These are phyloP conservation scores for Sclerotinia subarctica DNA, from an alignment of 2,329 filamentous ascomycete genomes.

Conservation along the genomic window DNA sequence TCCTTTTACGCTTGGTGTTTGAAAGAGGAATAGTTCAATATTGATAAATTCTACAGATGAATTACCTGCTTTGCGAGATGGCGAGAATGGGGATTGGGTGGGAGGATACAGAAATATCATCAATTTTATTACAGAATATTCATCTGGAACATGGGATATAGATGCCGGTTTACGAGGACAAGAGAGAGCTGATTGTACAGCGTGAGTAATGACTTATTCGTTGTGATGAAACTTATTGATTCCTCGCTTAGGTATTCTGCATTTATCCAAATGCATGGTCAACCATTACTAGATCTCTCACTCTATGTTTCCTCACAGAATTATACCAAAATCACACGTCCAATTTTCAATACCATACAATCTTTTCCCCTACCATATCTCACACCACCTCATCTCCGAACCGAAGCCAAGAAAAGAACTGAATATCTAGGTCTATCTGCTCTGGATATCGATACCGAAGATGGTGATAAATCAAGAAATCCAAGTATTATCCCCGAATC, in stretches of 20 bases:
- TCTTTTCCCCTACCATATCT: conserved; percentile 88
- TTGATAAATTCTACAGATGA: conserved; percentile 44
- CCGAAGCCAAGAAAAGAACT: conserved; percentile 66
- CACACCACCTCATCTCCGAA: conserved; percentile 69
- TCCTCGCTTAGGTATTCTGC: conserved; percentile 51
- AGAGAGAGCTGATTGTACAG: conserved; percentile 48
- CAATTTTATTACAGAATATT: conserved; percentile 45
- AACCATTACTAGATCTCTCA: conserved; percentile 76
- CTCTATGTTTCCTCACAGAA: conserved; percentile 90
- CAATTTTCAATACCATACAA: conserved; percentile 75
- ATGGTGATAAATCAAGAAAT: conserved; percentile 36
- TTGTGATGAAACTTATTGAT: conserved; percentile 4
- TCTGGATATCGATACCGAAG: conserved; percentile 58
- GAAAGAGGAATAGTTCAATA: background rate
- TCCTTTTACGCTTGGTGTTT: background rate
- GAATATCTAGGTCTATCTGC: conserved; percentile 66
- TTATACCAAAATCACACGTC: conserved; percentile 73
- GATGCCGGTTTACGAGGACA: conserved; percentile 44
- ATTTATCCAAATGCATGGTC: conserved; percentile 72
- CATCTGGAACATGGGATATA: conserved; percentile 48
- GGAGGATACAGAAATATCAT: conserved; percentile 53
- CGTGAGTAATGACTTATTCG: conserved; percentile 40
- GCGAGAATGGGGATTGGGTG: conserved; percentile 45
- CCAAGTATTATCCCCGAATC: conserved; percentile 39
- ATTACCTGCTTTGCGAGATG: conserved; percentile 56